Evolutionary conservation across 1,284 basidiomycete genomes (phyloP).

Genomic region (Sporisorium iseilematis-ciliati): DNA sequence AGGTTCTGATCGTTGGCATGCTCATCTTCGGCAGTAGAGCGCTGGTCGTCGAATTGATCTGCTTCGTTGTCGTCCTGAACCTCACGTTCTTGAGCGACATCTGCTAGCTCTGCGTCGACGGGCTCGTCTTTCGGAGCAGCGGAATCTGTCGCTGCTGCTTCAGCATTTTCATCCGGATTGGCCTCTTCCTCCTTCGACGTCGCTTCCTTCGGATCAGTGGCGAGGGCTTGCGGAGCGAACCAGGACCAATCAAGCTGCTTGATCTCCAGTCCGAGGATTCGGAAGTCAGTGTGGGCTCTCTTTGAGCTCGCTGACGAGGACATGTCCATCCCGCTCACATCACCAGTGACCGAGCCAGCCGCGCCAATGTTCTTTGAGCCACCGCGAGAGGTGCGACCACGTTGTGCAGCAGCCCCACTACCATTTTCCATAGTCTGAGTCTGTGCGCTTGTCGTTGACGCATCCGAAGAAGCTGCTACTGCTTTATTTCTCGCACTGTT

Average conservation of each 20-base stretch:
- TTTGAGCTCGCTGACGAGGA: conserved; percentile 14
- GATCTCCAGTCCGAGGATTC: conserved; percentile 54
- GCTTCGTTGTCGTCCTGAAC: not conserved
- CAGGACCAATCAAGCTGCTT: conserved; percentile 57
- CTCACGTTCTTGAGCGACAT: not conserved
- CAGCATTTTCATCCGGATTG: not conserved
- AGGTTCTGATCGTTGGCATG: conserved; percentile 4
- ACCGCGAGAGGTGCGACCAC: conserved; percentile 5
- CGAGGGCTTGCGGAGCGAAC: conserved; percentile 19
- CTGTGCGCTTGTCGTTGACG: not conserved
- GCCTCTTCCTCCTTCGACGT: conserved; percentile 6
- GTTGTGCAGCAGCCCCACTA: conserved; percentile 3
- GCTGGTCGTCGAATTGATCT: not conserved
- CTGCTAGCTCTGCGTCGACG: not conserved
- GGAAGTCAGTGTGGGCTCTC: conserved; percentile 53
- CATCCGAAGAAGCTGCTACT: conserved; percentile 3
- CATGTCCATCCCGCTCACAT: not conserved
- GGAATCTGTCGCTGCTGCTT: not conserved
- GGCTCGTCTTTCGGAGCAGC: not conserved
- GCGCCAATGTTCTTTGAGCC: not conserved
- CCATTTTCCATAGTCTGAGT: not conserved
- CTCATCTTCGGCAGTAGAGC: conserved; percentile 2
- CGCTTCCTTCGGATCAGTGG: not conserved
- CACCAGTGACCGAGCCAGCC: conserved; percentile 1
- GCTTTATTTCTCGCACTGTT: conserved; percentile 23